Evolutionary conservation across 2,329 filamentous ascomycete genomes (phyloP).

Genomic region (Cercospora zeae-maydis): DNA sequence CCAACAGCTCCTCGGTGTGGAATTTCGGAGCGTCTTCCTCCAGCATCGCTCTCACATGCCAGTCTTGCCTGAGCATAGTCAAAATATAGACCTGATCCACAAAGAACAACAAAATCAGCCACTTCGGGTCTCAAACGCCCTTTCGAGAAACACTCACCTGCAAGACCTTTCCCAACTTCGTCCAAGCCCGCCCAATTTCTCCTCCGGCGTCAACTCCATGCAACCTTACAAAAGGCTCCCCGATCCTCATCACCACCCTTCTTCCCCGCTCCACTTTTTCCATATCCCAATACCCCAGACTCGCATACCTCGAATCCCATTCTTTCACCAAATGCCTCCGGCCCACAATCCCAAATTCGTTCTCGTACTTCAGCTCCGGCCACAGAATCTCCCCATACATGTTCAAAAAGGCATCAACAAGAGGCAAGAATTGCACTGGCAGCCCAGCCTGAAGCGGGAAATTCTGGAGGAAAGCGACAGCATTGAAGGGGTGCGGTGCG

Average conservation of each 20-base stretch:
- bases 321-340: background rate
- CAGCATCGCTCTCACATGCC: background rate
- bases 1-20: background rate
- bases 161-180: background rate
- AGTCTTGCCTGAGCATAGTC: background rate
- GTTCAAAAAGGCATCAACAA: background rate
- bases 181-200: background rate
- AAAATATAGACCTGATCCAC: background rate
- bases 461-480: background rate
- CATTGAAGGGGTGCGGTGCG: background rate
- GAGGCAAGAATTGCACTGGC: background rate
- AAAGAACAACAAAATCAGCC: background rate
- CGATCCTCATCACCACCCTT: background rate
- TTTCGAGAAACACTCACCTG: background rate
- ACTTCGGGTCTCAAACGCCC: background rate
- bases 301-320: background rate
- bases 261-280: background rate
- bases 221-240: background rate
- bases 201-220: background rate
- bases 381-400: background rate
- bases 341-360: background rate
- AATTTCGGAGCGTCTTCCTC: background rate
- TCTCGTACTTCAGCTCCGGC: background rate
- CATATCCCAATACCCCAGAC: background rate
- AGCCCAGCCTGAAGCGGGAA: background rate